A percentile compares a stretch with the other conserved stretches of the same genome.
phyloP scores from a whole-genome alignment of 371 early-diverging fungal species.

The Massospora cicadina region DNA sequence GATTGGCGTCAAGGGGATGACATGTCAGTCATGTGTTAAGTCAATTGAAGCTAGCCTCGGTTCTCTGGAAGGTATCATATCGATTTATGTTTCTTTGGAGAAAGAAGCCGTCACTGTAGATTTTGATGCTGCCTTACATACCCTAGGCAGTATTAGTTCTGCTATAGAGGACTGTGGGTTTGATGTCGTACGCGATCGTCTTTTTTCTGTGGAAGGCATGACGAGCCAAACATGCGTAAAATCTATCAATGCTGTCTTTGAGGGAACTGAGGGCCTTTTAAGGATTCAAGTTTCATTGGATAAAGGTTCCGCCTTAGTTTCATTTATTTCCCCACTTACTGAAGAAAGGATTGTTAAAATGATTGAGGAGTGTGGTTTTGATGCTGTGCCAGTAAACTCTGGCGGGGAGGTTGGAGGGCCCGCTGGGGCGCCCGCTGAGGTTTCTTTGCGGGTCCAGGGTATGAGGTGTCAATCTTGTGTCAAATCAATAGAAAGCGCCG shows the following conservation, averaged over 20 bases:
- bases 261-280: constrained; percentile 22
- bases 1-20: constrained; percentile 58
- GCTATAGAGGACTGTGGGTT: constrained; percentile 45
- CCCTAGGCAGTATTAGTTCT: constrained; percentile 16
- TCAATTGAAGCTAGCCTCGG: constrained; percentile 32
- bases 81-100: constrained; percentile 27
- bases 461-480: constrained; percentile 83
- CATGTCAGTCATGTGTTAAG: constrained; percentile 65
- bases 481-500: constrained; percentile 31
- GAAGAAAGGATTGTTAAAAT: neutral
- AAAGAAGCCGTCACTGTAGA: constrained; percentile 23
- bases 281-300: constrained; percentile 15
- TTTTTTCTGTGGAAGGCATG: neutral
- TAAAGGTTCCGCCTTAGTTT: neutral
- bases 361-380: constrained; percentile 9
- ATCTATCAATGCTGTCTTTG: constrained; percentile 35
- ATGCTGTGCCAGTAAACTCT: neutral
- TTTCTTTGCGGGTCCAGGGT: constrained; percentile 20
- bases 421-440: neutral
- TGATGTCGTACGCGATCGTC: constrained; percentile 21
- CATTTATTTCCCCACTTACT: neutral
- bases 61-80: constrained; percentile 21
- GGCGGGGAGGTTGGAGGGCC: too few species aligned
- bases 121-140: constrained; percentile 17
- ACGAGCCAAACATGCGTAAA: constrained; percentile 69